Evolutionary conservation across 2,329 filamentous ascomycete genomes (phyloP), one percentile per base, ranked within the genome.

Genomic region (Polychaeton citri): DNA sequence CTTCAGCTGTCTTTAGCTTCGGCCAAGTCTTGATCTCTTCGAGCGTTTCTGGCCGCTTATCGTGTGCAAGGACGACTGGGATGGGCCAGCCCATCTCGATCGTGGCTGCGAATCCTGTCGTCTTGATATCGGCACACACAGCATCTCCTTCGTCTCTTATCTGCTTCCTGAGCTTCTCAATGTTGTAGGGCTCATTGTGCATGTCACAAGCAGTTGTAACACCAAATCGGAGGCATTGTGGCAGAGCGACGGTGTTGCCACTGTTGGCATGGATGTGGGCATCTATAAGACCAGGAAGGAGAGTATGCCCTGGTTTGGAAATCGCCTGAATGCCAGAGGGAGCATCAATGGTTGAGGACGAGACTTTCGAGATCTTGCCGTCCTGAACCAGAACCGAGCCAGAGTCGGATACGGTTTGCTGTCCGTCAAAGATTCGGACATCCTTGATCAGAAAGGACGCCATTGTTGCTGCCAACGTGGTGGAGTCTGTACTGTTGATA

Each of bases 151-250:
- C 36, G 50, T 51, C 43, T 13, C 21, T 33, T 9, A 35, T 43
- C 21, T 53, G 48, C 40, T 48, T 50, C 18, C 47, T 49, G 15
- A 59, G 44, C 32, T 52, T 53, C 28, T 44, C 42, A 12, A 59
- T 55, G 38, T 57, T 52, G 15, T 35, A 43, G 3, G 52, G 44
- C 34, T 62, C 57, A 10, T 61, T 61, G 26, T 66, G 62, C 64
- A 70, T 66, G 24, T 70, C 67, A 36, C 61, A 63, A 3, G 69
- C 63, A 1, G 68, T 71, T 0, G 66, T 71, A 8, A 70, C 61
- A 4, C 68, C 67, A 36, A 70, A 71, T 2, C 59, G 54, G 2
- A 71, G 48, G 2, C 61, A 55, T 42, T 70, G 65, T 2, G 56
- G 56, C 1, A 68, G 45, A 0, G 60, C 61, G 6, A 54, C 38